Conservation (phyloP, 495 filamentous ascomycete species). For the Hyaloscypha bicolor region DNA sequence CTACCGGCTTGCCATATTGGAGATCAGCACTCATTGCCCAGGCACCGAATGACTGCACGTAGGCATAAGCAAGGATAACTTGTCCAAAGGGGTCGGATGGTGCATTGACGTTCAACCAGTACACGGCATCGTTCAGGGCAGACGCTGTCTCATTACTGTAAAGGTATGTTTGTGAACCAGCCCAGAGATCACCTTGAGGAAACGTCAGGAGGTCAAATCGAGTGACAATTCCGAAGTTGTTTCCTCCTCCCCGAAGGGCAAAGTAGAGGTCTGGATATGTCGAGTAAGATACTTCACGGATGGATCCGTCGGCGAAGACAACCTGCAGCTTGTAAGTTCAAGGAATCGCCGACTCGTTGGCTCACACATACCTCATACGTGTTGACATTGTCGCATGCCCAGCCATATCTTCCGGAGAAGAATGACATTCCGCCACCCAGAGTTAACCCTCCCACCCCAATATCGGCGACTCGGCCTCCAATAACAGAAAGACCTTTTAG, state of each 20-base stretch:
- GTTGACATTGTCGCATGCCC: conserved; percentile 50
- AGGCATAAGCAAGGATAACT: conserved; percentile 47
- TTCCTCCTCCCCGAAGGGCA: conserved; percentile 56
- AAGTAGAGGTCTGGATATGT: conserved; percentile 49
- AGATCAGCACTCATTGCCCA: conserved; percentile 34
- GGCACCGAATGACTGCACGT: conserved; percentile 37
- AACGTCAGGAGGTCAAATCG: conserved; percentile 51
- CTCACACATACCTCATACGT: conserved; percentile 41
- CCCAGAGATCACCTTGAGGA: conserved; percentile 46
- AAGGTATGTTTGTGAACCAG: conserved; percentile 33
- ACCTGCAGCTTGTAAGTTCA: conserved; percentile 30
- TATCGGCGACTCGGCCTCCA: conserved; percentile 39
- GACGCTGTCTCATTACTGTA: conserved; percentile 18
- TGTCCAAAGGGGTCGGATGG: conserved; percentile 46
- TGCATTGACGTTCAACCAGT: conserved; percentile 40
- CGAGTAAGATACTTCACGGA: conserved; percentile 41
- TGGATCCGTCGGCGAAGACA: conserved; percentile 52
- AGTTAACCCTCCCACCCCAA: conserved; percentile 33
- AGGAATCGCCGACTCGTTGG: conserved; percentile 24
- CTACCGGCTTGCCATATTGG: conserved; percentile 33
- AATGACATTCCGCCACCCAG: conserved; percentile 45
- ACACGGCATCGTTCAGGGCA: conserved; percentile 40
- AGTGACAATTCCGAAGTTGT: conserved; percentile 61
- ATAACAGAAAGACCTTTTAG: conserved; percentile 47
- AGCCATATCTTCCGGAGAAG: conserved; percentile 45